Evolutionary conservation across 2,329 filamentous ascomycete genomes (phyloP).

Genomic region (Whalleya microplaca): DNA sequence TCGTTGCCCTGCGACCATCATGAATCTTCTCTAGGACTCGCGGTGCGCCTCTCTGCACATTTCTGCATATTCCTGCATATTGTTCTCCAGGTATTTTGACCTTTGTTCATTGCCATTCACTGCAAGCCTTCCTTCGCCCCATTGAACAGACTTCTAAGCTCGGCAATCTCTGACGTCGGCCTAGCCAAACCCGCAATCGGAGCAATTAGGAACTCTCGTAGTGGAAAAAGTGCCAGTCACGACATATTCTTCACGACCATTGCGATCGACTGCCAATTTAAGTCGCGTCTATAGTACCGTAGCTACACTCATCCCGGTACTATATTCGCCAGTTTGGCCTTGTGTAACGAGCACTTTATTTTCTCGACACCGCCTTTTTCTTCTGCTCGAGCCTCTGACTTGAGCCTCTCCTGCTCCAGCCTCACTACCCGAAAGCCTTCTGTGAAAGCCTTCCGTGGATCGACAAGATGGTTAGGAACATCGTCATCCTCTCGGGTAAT

Average conservation of each 20-base stretch:
- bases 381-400: slow-evolving; percentile 1
- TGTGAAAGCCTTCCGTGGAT: background rate
- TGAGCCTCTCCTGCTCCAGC: too few species aligned
- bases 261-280: background rate
- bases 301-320: background rate
- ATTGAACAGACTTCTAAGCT: background rate
- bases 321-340: background rate
- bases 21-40: slow-evolving; percentile 24
- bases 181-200: slow-evolving; percentile 23
- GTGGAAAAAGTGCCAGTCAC: slow-evolving; percentile 14
- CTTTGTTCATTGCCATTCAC: slow-evolving; percentile 1
- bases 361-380: slow-evolving; percentile 22
- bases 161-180: slow-evolving; percentile 9
- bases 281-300: background rate
- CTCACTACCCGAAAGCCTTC: background rate
- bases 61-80: slow-evolving; percentile 6
- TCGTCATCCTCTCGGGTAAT: slow-evolving; percentile 90
- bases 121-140: background rate
- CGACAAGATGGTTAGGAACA: slow-evolving; percentile 82
- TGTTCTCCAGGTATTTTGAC: slow-evolving; percentile 5
- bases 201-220: slow-evolving; percentile 16
- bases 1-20: slow-evolving; percentile 14
- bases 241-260: background rate
- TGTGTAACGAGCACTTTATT: background rate
- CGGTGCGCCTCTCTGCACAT: background rate